Base-by-base conservation (phyloP, 1,284 basidiomycete species). In the Peniophora sp. region DNA sequence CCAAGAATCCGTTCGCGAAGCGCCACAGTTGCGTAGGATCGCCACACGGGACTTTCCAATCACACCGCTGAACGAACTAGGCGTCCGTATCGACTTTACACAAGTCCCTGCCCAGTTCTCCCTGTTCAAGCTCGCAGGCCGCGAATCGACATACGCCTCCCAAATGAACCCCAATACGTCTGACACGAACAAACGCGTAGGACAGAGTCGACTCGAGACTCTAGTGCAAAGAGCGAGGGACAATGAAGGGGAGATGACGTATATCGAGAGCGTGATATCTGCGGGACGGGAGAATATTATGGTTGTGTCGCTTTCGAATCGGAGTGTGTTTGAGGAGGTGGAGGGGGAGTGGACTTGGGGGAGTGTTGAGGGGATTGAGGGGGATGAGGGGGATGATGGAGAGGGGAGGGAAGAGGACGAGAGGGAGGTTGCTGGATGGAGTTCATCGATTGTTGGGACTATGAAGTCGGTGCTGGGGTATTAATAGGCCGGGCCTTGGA, bases 11-110 rank as follows among this genome's bases (percentile, higher is more conserved):
- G 54, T 62, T 6, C 59, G 60, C 48, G 59, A 66, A 48, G 54
- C 66, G 16, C 55, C 59, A 3, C 48, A 50, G 9, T 59, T 70
- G 2, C 64, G 59, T 17, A 45, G 53, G 2, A 38, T 65, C 22
- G 69, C 68, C 0, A 54, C 53, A 38, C 34, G 52, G n/a, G 51
- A 62, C 23, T 61, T 61, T 53, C 63, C 68, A 3, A 50, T 52
- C n/a, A 53, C 58, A 0, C 55, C 59, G 2, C 48, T 55, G 17
- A 46, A 56, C 8, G 56, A 58, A 8, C 58, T 68, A 49, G 57
- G 68, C 27, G 57, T 69, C 24, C 59, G 58, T 50, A 68, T 69
- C 50, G 62, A 71, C 61, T 70, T 68, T 54, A 61, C 62, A 12
- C 52, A 47, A 24, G 27, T 61, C 1, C 68, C 69, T 3, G 52